Conservation (phyloP, 306 rosid genomes). For the Prunus armeniaca region DNA sequence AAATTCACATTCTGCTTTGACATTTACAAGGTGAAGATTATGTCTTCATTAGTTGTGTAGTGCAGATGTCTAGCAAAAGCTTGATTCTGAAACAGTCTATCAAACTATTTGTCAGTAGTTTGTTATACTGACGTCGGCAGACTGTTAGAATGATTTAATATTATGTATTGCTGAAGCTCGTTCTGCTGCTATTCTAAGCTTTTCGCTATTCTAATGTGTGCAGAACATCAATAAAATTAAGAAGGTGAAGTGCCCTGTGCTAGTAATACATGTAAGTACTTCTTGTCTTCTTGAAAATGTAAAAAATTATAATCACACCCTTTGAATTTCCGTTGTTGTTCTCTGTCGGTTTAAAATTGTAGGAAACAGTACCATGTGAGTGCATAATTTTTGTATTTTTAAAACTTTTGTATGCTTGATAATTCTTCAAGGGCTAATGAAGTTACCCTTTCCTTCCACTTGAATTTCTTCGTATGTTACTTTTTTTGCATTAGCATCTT, state of each 20-base stretch:
- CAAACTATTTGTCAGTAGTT: not conserved
- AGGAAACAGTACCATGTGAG: not conserved
- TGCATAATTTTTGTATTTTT: not conserved
- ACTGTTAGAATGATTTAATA: slow-evolving; percentile 5
- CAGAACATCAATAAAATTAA: slow-evolving; percentile 94
- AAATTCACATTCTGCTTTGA: slow-evolving; percentile 86
- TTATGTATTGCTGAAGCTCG: slow-evolving; percentile 11
- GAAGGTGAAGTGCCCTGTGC: slow-evolving; percentile 97
- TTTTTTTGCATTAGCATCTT: not conserved
- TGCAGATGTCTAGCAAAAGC: not conserved
- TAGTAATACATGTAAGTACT: slow-evolving; percentile 93
- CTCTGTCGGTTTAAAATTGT: slow-evolving; percentile 5
- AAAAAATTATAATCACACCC: not conserved
- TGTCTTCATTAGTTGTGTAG: not conserved
- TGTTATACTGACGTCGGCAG: not conserved
- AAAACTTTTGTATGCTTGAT: not conserved
- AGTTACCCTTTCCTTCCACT: not conserved
- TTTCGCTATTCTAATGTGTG: slow-evolving; percentile 16
- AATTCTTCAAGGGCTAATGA: not conserved
- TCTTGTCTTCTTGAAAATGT: slow-evolving; percentile 13
- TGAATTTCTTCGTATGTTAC: not conserved
- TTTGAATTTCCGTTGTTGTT: not conserved
- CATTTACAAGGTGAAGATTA: slow-evolving; percentile 74
- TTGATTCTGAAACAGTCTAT: slow-evolving; percentile 5
- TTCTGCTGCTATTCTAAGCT: slow-evolving; percentile 17